Percentiles rank a stretch among this genome's conserved stretches.
phyloP scores from a whole-genome alignment of 495 filamentous ascomycete species.

The Astrothelium macrocarpum region DNA sequence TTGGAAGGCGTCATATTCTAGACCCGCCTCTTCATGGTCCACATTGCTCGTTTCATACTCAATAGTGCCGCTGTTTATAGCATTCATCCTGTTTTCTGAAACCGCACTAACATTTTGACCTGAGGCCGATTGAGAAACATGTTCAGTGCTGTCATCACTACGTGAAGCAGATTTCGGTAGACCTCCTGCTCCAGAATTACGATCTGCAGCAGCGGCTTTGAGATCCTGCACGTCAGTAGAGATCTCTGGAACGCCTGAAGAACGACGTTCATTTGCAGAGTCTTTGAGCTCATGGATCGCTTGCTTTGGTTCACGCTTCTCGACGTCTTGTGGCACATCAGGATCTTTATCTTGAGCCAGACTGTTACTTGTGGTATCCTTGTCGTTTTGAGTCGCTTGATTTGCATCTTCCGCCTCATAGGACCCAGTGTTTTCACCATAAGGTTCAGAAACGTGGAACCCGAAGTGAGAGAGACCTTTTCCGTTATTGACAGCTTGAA shows the following conservation, averaged over 20 bases:
- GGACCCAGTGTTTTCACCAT: constrained; percentile 7
- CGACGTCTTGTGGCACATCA: constrained; percentile 32
- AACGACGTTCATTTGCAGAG: neutral
- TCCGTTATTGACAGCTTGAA: constrained; percentile 43
- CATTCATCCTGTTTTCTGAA: too few species aligned
- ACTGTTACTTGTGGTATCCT: neutral
- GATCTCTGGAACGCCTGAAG: neutral
- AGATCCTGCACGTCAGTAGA: constrained; percentile 1
- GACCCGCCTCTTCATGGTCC: neutral
- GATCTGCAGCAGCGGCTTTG: constrained; percentile 3
- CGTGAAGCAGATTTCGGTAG: neutral
- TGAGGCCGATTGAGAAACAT: neutral
- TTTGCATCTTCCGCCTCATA: constrained; percentile 18
- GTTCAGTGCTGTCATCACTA: neutral
- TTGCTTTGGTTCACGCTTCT: constrained; percentile 1
- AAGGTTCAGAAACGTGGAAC: constrained; percentile 27
- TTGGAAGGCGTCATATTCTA: constrained; percentile 19
- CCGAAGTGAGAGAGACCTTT: constrained; percentile 49
- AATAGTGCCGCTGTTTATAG: too few species aligned
- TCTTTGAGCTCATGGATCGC: constrained; percentile 11
- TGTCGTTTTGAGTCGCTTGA: constrained; percentile 11
- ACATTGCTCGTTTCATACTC: neutral
- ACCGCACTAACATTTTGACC: neutral
- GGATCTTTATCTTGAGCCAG: constrained; percentile 20
- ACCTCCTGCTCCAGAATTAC: neutral